Evolutionary conservation across 148 eudicot species (phyloP).

Genomic region (Agrostemma githago): DNA sequence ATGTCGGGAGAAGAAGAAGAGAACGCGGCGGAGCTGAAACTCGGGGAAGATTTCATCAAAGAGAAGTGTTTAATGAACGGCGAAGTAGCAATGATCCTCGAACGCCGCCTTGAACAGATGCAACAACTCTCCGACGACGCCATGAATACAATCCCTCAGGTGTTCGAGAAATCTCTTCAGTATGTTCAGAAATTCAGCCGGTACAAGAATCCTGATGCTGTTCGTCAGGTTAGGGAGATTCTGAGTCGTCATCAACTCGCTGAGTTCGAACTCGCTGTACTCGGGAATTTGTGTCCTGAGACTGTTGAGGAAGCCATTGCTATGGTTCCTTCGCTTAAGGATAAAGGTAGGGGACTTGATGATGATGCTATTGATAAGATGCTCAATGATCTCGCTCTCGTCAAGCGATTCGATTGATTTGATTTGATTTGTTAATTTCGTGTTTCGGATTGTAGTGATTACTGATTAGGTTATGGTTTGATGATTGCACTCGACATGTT

Average conservation of each 20-base stretch:
- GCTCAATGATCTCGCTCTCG: slow-evolving; percentile 76
- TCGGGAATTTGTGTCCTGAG: slow-evolving; percentile 94
- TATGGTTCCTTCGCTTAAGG: slow-evolving; percentile 88
- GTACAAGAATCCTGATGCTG: slow-evolving; percentile 86
- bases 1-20: slow-evolving; percentile 76
- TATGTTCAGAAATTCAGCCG: slow-evolving; percentile 92
- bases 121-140: slow-evolving; percentile 84
- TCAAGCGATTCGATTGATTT: slow-evolving; percentile 75
- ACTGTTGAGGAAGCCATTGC: slow-evolving; percentile 94
- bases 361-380: slow-evolving; percentile 90
- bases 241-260: slow-evolving; percentile 81
- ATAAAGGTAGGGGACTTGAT: slow-evolving; percentile 66
- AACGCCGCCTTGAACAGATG: slow-evolving; percentile 74
- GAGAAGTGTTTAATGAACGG: slow-evolving; percentile 96
- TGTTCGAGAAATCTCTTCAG: slow-evolving; percentile 87
- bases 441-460: too few relatives aligned
- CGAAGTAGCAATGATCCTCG: slow-evolving; percentile 82
- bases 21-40: slow-evolving; percentile 71
- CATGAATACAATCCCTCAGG: slow-evolving; percentile 74
- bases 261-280: slow-evolving; percentile 89
- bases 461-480: background rate
- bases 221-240: slow-evolving; percentile 84
- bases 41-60: slow-evolving; percentile 83
- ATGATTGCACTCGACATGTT: background rate
- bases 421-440: background rate